A percentile compares a stretch with the other conserved stretches of the same genome.
These are phyloP conservation scores for Westerdykella ornata DNA, from an alignment of 2,329 filamentous ascomycete species.

Conservation along the genomic window DNA sequence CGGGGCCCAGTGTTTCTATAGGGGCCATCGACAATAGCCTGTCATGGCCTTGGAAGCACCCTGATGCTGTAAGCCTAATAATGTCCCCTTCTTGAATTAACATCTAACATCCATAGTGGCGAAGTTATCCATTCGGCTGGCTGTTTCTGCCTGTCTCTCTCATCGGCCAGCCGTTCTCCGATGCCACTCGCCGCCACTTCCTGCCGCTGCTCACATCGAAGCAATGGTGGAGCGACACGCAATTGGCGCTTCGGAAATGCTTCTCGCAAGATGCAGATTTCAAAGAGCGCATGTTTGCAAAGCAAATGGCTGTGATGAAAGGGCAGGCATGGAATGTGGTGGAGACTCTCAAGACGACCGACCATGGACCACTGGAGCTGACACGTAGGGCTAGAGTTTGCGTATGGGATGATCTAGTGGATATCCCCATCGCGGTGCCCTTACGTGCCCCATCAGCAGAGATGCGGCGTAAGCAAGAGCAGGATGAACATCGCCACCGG, in stretches of 20 bases:
- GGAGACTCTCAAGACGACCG: conserved; percentile 85
- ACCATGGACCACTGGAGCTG: conserved; percentile 89
- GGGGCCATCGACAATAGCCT: conserved; percentile 97
- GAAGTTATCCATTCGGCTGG: conserved; percentile 96
- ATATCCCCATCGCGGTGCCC: conserved; percentile 89
- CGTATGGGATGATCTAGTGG: conserved; percentile 96
- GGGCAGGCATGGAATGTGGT: conserved; percentile 99
- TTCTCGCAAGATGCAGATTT: conserved; percentile 94
- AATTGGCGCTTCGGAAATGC: conserved; percentile 73
- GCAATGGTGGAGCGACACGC: conserved; percentile 94
- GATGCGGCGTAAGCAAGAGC: conserved; percentile 59
- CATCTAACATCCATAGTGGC: conserved; percentile 50
- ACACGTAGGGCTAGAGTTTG: conserved; percentile 86
- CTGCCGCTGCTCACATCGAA: conserved; percentile 92
- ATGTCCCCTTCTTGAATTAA: conserved; percentile 13
- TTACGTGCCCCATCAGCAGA: conserved; percentile 81
- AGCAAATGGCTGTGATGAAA: conserved; percentile 98
- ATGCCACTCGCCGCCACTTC: conserved; percentile 89
- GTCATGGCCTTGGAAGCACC: conserved; percentile 99
- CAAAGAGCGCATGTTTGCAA: conserved; percentile 97
- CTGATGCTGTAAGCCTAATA: conserved; percentile 62
- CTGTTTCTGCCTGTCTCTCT: conserved; percentile 93
- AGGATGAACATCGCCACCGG: conserved; percentile 35
- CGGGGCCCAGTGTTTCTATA: conserved; percentile 60
- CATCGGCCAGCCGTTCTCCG: conserved; percentile 92